phyloP scores from a whole-genome alignment of 2,329 filamentous ascomycete species.

The Verticillium albo-atrum region DNA sequence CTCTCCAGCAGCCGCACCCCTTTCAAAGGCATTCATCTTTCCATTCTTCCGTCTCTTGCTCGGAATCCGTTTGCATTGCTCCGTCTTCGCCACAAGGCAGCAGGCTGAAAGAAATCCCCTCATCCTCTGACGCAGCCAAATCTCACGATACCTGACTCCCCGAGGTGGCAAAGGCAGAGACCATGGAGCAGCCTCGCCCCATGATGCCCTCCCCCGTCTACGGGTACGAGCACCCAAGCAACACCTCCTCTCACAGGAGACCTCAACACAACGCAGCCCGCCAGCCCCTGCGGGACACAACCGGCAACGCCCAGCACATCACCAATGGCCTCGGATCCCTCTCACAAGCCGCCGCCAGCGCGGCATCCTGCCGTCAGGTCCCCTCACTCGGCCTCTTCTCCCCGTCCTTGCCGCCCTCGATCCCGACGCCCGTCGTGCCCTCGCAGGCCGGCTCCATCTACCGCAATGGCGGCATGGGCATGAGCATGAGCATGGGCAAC shows the following conservation, averaged over 20 bases:
- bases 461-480: slow-evolving; percentile 19
- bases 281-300: slow-evolving; percentile 47
- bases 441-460: slow-evolving; percentile 38
- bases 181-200: slow-evolving; percentile 32
- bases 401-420: slow-evolving; percentile 39
- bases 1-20: background rate
- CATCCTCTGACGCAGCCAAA: background rate
- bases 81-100: background rate
- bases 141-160: background rate
- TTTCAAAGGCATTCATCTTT: slow-evolving; percentile 3
- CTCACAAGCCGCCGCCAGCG: background rate
- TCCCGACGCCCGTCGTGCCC: slow-evolving; percentile 47
- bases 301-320: slow-evolving; percentile 42
- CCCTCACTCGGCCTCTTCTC: slow-evolving; percentile 35
- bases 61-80: slow-evolving; percentile 5
- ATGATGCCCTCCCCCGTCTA: slow-evolving; percentile 46
- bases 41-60: slow-evolving; percentile 1
- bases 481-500: slow-evolving; percentile 10
- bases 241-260: slow-evolving; percentile 26
- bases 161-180: background rate
- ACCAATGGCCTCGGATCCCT: background rate
- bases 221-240: slow-evolving; percentile 38
- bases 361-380: slow-evolving; percentile 35
- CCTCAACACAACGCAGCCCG: background rate
- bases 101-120: background rate